These are phyloP conservation scores for Aegilops bicornis DNA, from an alignment of 176 grass and related monocot species.

Conservation along the genomic window DNA sequence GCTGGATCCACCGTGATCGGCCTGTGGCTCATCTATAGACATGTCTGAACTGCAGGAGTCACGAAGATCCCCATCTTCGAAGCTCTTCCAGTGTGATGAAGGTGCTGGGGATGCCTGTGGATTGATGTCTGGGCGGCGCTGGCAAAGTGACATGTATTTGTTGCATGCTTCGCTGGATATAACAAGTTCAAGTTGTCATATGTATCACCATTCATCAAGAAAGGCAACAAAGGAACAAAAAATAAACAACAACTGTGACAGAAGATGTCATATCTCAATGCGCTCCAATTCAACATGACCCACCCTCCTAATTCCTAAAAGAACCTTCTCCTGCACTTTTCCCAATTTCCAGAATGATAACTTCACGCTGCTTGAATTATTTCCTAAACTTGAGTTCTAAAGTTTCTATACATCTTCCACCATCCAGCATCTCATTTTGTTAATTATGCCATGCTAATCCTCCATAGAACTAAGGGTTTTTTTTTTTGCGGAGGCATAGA, in stretches of 20 bases:
- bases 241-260: conserved; percentile 7
- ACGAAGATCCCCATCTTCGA: conserved; percentile 59
- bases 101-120: conserved; percentile 34
- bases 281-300: conserved; percentile 5
- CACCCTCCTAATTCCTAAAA: conserved; percentile 14
- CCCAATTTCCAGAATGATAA: conserved; percentile 1
- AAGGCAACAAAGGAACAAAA: conserved; percentile 28
- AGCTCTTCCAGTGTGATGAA: conserved; percentile 57
- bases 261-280: conserved; percentile 16
- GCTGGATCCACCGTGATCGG: conserved; percentile 30
- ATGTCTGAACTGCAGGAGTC: conserved; percentile 92
- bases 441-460: neutral
- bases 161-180: conserved; percentile 85
- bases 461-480: neutral
- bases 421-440: conserved; percentile 25
- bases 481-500: no score
- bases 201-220: conserved; percentile 24
- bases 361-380: neutral
- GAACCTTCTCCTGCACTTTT: conserved; percentile 7
- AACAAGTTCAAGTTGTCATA: conserved; percentile 35
- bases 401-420: neutral
- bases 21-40: conserved; percentile 83
- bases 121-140: conserved; percentile 67
- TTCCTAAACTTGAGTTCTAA: neutral
- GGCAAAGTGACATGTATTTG: conserved; percentile 84